Conservation (phyloP, 441 rosid species). For the Erysimum cheiri region DNA sequence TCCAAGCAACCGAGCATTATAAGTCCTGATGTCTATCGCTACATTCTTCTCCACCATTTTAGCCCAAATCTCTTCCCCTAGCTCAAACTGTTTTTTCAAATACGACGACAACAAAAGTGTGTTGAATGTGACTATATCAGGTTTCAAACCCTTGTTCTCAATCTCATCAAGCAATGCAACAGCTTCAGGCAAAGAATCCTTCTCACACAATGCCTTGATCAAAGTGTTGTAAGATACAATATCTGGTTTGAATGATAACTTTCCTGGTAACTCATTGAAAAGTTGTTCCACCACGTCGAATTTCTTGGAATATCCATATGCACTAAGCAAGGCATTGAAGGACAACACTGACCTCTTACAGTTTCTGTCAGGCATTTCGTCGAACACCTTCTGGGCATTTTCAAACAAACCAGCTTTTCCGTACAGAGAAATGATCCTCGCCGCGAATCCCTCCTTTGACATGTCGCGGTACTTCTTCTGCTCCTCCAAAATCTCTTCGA, state of each 20-base stretch:
- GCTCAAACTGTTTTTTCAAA: conserved; percentile 50
- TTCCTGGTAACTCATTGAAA: conserved; percentile 58
- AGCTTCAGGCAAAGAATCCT: conserved; percentile 53
- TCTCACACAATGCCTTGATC: conserved; percentile 65
- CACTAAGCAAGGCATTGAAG: conserved; percentile 69
- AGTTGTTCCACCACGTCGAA: conserved; percentile 51
- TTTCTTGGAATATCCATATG: conserved; percentile 56
- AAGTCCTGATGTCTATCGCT: conserved; percentile 56
- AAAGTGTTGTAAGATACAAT: conserved; percentile 60
- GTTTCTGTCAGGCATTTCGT: conserved; percentile 66
- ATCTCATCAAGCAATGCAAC: conserved; percentile 51
- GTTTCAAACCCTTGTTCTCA: conserved; percentile 53
- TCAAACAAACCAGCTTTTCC: conserved; percentile 65
- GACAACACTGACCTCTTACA: conserved; percentile 64
- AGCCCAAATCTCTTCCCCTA: conserved; percentile 68
- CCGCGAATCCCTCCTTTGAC: conserved; percentile 58
- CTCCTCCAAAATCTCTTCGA: conserved; percentile 62
- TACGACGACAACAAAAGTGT: conserved; percentile 55
- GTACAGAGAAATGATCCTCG: conserved; percentile 51
- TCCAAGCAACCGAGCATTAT: conserved; percentile 64
- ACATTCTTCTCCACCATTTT: conserved; percentile 55
- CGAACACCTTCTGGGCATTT: conserved; percentile 68
- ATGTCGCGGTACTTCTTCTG: conserved; percentile 60
- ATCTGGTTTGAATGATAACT: conserved; percentile 54
- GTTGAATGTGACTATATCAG: conserved; percentile 62